Percentiles rank a stretch among this genome's conserved stretches.
Evolutionary conservation across 768 basidiomycete genomes (phyloP).

Genomic region (Pulveroboletus sp.): DNA sequence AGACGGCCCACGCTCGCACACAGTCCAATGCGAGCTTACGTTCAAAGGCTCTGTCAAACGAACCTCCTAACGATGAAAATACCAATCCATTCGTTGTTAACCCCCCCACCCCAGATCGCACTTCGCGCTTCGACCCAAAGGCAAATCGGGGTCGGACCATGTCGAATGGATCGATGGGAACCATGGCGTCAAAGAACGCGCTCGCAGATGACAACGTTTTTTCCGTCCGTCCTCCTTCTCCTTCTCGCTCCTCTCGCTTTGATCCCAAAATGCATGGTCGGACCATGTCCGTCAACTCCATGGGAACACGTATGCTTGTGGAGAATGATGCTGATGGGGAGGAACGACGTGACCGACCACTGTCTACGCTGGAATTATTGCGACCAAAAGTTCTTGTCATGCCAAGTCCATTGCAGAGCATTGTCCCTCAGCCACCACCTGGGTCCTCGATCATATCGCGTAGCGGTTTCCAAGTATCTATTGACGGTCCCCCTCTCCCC

Average conservation of each 20-base stretch:
- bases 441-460: conserved; percentile 34
- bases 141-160: conserved; percentile 34
- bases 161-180: conserved; percentile 47
- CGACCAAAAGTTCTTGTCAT: conserved; percentile 92
- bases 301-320: conserved; percentile 60
- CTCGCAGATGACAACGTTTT: conserved; percentile 59
- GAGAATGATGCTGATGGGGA: conserved; percentile 46
- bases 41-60: conserved; percentile 43
- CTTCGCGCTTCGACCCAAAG: conserved; percentile 46
- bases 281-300: conserved; percentile 59
- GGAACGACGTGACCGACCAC: conserved; percentile 47
- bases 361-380: conserved; percentile 74
- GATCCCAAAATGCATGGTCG: conserved; percentile 76
- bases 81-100: conserved; percentile 34
- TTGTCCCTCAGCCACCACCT: conserved; percentile 32
- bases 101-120: conserved; percentile 36
- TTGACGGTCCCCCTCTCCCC: conserved; percentile 68
- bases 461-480: conserved; percentile 60
- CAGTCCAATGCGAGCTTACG: conserved; percentile 51
- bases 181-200: conserved; percentile 31
- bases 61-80: conserved; percentile 32
- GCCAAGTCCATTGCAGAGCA: conserved; percentile 79
- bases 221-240: conserved; percentile 60
- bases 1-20: conserved; percentile 39
- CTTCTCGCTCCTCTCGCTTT: conserved; percentile 62